Base-by-base conservation (phyloP, 345 rosid genomes). In the Eucalyptus coolabah region DNA sequence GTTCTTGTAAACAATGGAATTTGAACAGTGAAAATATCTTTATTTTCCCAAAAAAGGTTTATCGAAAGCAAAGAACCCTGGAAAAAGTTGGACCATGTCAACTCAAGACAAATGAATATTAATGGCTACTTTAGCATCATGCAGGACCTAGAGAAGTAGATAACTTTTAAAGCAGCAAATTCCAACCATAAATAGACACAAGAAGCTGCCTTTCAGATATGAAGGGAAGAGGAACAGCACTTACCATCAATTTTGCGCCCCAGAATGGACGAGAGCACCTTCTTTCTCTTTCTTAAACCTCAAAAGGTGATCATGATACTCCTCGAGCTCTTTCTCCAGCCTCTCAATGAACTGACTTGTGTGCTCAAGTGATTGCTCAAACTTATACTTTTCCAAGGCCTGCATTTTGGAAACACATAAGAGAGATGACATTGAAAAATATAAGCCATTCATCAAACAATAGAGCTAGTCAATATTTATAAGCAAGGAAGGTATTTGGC, bases 341-440 rank as follows among this genome's bases (percentile, higher is more conserved):
- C 94, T 97, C 89, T 96, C 99, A 86, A 97, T 95, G 92, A 96
- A 97, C 90, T 94, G 95, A 91, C 99, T 96, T 42, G 98, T 96
- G 92, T 97, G 99, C 93, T 96, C 99, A 59, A 97, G 98, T 30
- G 99, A 97, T 90, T 97, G 99, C 93, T 93, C 93, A 86, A 90
- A 96, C 92, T 87, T 93, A 89, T 95, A 96, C 92, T 96, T 97
- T 90, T 97, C 98, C 94, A 96, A 89, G 40, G 99, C 99, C 99
- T 96, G 93, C 87, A 89, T 50, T 72, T 85, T 90, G 50, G 54
- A 69, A 67, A 67, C 67, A 42, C 50, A n/a, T 63, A 59, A 5
- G 32, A 67, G 12, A 77, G 77, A 53, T 24, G 87, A 56, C 72
- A 86, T 30, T 44, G 59, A n/a, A 28, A 15, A n/a, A n/a, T n/a